phyloP scores from a whole-genome alignment of 2,329 filamentous ascomycete genomes.

The Alternaria sp. region DNA sequence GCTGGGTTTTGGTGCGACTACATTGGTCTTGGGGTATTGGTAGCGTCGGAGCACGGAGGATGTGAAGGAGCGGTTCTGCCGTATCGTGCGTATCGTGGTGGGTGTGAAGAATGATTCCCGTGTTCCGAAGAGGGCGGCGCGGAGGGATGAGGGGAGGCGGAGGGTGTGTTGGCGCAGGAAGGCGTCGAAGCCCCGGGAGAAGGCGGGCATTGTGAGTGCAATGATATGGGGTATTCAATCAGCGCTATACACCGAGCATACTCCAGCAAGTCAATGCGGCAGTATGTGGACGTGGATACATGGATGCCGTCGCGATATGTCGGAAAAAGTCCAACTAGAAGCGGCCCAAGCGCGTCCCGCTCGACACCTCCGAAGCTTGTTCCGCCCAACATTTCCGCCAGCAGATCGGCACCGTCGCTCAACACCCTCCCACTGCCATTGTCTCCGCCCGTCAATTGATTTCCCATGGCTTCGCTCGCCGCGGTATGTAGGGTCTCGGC shows the following conservation, averaged over 20 bases:
- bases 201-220: conserved; percentile 36
- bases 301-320: background rate
- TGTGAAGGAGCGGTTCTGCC: conserved; percentile 29
- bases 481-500: conserved; percentile 69
- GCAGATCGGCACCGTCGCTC: conserved; percentile 19
- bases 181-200: conserved; percentile 38
- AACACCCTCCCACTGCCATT: conserved; percentile 16
- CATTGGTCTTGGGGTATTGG: conserved; percentile 18
- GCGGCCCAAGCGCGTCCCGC: conserved; percentile 20
- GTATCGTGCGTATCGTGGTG: conserved; percentile 9
- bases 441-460: conserved; percentile 30
- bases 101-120: conserved; percentile 31
- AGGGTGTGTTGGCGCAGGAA: conserved; percentile 35
- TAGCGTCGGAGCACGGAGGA: conserved; percentile 33
- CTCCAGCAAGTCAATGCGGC: background rate
- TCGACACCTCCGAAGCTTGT: conserved; percentile 30
- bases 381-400: conserved; percentile 45
- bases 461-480: conserved; percentile 69
- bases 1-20: conserved; percentile 9
- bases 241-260: background rate
- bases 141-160: conserved; percentile 43
- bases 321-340: conserved; percentile 23
- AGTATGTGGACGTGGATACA: background rate
- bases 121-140: conserved; percentile 35
- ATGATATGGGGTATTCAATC: background rate